Conservation (phyloP, 2,329 filamentous ascomycete species). For the Didymosphaeria variabile region DNA sequence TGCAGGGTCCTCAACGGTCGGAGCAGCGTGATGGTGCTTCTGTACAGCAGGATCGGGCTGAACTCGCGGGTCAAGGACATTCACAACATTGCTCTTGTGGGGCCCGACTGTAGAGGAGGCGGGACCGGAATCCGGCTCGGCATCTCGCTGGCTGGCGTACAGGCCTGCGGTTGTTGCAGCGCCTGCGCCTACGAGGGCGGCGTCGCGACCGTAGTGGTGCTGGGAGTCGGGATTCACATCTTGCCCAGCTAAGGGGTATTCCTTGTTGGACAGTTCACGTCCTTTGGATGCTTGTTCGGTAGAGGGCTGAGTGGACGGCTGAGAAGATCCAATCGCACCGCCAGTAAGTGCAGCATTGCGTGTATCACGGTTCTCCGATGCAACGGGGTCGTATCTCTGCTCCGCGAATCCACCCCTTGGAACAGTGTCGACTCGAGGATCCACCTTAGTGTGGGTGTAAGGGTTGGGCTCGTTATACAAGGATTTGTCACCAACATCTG, state of each 20-base stretch:
- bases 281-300: background rate
- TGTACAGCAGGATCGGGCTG: constrained; percentile 32
- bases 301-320: constrained; percentile 11
- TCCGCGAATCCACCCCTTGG: constrained; percentile 25
- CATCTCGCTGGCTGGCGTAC: constrained; percentile 26
- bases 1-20: constrained; percentile 35
- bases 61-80: constrained; percentile 45
- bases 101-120: constrained; percentile 39
- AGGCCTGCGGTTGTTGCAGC: constrained; percentile 22
- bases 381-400: constrained; percentile 32
- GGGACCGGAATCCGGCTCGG: constrained; percentile 30
- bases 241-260: constrained; percentile 11
- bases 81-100: constrained; percentile 44
- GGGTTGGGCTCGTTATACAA: constrained; percentile 33
- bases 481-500: constrained; percentile 15
- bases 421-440: constrained; percentile 37
- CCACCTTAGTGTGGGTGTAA: constrained; percentile 37
- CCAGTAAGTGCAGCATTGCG: constrained; percentile 21
- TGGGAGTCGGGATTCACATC: constrained; percentile 23
- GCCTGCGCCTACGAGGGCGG: constrained; percentile 31
- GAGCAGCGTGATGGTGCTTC: constrained; percentile 31
- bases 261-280: constrained; percentile 1
- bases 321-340: constrained; percentile 17
- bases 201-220: constrained; percentile 39
- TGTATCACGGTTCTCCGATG: constrained; percentile 18